Evolutionary conservation across 2,329 filamentous ascomycete genomes (phyloP).

Genomic region (Ophiosphaerella herpotricha): DNA sequence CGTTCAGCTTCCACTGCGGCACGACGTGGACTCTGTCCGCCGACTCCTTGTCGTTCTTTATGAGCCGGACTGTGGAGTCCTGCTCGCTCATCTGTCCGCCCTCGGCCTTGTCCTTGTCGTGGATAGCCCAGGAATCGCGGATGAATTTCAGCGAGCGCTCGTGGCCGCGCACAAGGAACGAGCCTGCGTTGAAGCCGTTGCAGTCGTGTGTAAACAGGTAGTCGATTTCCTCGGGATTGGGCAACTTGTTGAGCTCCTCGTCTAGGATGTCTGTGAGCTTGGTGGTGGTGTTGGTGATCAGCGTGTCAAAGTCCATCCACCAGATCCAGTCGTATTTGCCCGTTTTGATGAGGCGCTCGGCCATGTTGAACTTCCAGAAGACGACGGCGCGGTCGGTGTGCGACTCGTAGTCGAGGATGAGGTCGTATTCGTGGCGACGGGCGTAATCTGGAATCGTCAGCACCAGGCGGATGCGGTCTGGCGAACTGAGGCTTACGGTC

Average conservation of each 20-base stretch:
- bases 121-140: conserved; percentile 32
- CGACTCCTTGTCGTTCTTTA: conserved; percentile 29
- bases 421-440: conserved; percentile 47
- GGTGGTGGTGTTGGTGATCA: conserved; percentile 48
- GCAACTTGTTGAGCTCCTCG: conserved; percentile 36
- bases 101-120: conserved; percentile 26
- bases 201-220: conserved; percentile 48
- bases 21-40: conserved; percentile 31
- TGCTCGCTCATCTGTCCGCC: conserved; percentile 43
- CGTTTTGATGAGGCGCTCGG: conserved; percentile 40
- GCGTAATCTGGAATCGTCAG: conserved; percentile 39
- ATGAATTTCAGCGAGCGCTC: conserved; percentile 44
- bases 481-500: conserved; percentile 30
- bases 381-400: conserved; percentile 35
- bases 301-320: conserved; percentile 50
- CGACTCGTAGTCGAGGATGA: conserved; percentile 48
- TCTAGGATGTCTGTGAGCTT: conserved; percentile 44
- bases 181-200: conserved; percentile 47
- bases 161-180: conserved; percentile 43
- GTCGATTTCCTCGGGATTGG: conserved; percentile 41
- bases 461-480: not conserved
- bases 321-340: conserved; percentile 49
- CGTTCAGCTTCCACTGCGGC: conserved; percentile 47
- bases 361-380: conserved; percentile 48
- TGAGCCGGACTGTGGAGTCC: conserved; percentile 43